Evolutionary conservation across 805 yeast genomes (phyloP).

Genomic region (Yamadazyma ubonensis): DNA sequence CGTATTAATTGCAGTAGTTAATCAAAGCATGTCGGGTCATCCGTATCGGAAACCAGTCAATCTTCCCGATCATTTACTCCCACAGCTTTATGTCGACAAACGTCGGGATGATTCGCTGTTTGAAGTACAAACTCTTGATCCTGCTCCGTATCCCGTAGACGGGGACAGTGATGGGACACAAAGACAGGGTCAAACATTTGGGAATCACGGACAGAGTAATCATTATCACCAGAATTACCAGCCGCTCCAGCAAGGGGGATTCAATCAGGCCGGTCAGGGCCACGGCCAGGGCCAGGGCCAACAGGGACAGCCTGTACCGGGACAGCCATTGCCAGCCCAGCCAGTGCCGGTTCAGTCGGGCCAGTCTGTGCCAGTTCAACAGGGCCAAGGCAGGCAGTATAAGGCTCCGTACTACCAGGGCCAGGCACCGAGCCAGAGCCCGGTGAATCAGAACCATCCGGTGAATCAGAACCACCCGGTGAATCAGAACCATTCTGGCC

Average conservation of each 20-base stretch:
- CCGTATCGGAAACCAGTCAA: conserved; percentile 18
- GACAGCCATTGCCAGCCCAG: too few species aligned
- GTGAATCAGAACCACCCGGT: too few species aligned
- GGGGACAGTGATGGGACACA: too few species aligned
- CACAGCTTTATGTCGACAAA: conserved; percentile 19
- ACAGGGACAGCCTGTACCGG: too few species aligned
- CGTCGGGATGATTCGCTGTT: not conserved
- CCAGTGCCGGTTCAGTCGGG: too few species aligned
- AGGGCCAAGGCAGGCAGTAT: too few species aligned
- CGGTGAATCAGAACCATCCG: too few species aligned
- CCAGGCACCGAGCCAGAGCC: too few species aligned
- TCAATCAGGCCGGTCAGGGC: not conserved
- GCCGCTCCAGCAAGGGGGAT: not conserved
- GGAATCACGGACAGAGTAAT: not conserved
- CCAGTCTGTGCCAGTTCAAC: too few species aligned
- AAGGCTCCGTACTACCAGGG: too few species aligned
- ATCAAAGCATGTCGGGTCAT: conserved; percentile 11
- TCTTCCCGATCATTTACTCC: conserved; percentile 26
- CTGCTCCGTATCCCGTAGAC: not conserved
- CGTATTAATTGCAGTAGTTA: too few species aligned
- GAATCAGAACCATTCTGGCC: too few species aligned
- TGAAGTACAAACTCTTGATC: not conserved
- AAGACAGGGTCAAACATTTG: conserved; percentile 6
- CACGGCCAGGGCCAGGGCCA: conserved; percentile 1
- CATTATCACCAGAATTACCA: not conserved